Conservation (phyloP, 306 rosid species). For the Crotalaria pallida region DNA sequence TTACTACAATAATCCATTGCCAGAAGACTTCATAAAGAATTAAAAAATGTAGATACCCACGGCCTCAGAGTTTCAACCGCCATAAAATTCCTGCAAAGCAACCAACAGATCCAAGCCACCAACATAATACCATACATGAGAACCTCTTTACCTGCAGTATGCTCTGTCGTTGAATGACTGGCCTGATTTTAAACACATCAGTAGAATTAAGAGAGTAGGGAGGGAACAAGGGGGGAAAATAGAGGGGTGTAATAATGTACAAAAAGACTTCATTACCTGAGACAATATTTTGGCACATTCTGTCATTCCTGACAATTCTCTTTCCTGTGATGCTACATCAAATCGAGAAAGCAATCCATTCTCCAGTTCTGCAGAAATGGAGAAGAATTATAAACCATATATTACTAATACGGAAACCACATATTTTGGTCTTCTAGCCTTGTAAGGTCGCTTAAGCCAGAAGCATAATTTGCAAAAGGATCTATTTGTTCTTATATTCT, state of each 20-base stretch:
- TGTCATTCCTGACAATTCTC: conserved; percentile 88
- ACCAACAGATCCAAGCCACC: too few relatives aligned
- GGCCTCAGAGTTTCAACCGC: too few relatives aligned
- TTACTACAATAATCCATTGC: too few relatives aligned
- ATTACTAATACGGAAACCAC: conserved; percentile 19
- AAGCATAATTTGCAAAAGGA: neutral
- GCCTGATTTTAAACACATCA: too few relatives aligned
- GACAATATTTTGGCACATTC: conserved; percentile 98
- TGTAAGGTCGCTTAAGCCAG: conserved; percentile 12
- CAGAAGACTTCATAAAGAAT: too few relatives aligned
- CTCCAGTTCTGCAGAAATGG: conserved; percentile 76
- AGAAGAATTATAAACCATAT: conserved; percentile 6
- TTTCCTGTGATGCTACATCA: conserved; percentile 88
- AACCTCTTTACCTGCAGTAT: too few relatives aligned
- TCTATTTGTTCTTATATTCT: neutral
- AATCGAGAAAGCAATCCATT: conserved; percentile 92
- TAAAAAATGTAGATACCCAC: too few relatives aligned
- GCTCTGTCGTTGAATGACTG: too few relatives aligned
- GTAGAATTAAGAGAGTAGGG: neutral
- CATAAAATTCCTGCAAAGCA: too few relatives aligned
- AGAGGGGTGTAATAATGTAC: conserved; percentile 13
- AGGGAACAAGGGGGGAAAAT: neutral
- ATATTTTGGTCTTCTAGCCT: conserved; percentile 17
- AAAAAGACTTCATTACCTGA: conserved; percentile 52
- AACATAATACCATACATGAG: too few relatives aligned